Percentiles rank a stretch among this genome's conserved stretches.
These are phyloP conservation scores for Camillea tinctor DNA, from an alignment of 2,329 filamentous ascomycete genomes.

Conservation along the genomic window DNA sequence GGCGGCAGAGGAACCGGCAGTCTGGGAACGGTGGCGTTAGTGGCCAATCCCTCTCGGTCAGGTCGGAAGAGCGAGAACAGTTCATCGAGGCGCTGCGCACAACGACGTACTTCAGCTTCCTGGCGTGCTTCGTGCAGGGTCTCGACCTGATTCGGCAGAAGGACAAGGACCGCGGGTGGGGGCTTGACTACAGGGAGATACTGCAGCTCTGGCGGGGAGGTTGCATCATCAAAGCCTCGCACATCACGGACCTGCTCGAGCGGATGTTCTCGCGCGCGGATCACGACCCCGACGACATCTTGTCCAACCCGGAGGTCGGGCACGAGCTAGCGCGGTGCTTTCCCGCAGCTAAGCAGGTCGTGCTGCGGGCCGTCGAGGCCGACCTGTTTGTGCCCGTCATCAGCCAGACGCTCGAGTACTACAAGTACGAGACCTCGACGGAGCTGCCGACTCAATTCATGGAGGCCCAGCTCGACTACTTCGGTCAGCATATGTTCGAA, in stretches of 20 bases:
- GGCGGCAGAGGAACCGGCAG: conserved; percentile 52
- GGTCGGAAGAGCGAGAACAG: conserved; percentile 32
- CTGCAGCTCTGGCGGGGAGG: conserved; percentile 66
- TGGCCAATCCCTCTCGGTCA: conserved; percentile 21
- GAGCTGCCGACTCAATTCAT: conserved; percentile 66
- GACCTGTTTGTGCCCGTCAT: conserved; percentile 62
- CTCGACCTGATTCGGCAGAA: conserved; percentile 62
- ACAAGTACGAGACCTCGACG: conserved; percentile 61
- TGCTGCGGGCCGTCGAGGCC: conserved; percentile 51
- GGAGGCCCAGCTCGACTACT: conserved; percentile 70
- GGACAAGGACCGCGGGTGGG: conserved; percentile 59
- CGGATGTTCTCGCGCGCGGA: conserved; percentile 40
- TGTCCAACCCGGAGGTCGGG: conserved; percentile 45
- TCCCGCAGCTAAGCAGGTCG: conserved; percentile 52
- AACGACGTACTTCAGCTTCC: conserved; percentile 61
- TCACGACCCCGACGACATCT: conserved; percentile 44
- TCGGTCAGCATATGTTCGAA: conserved; percentile 67
- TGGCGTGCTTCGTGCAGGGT: conserved; percentile 64
- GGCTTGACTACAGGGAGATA: conserved; percentile 49
- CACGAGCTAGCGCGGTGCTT: conserved; percentile 52
- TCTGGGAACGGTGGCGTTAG: conserved; percentile 37
- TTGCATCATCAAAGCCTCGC: conserved; percentile 69
- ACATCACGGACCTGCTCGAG: conserved; percentile 60
- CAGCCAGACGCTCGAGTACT: conserved; percentile 62
- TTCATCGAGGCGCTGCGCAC: conserved; percentile 59